These are phyloP conservation scores for Cercospora beticola DNA, from an alignment of 2,329 filamentous ascomycete genomes.

Conservation along the genomic window DNA sequence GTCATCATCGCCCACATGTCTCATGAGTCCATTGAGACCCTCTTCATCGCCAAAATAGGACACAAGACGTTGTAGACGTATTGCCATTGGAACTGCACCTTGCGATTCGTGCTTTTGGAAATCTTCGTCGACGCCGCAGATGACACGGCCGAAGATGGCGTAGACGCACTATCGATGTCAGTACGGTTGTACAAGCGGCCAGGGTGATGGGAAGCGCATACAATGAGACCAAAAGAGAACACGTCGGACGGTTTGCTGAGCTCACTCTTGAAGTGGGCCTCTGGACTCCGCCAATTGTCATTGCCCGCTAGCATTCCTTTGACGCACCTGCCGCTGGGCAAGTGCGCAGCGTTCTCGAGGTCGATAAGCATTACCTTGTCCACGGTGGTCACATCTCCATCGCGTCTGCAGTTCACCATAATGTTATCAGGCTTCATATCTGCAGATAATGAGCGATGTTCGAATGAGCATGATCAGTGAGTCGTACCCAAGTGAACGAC, in stretches of 20 bases:
- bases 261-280: slow-evolving; percentile 32
- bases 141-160: slow-evolving; percentile 28
- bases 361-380: slow-evolving; percentile 33
- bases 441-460: slow-evolving; percentile 3
- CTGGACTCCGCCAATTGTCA: slow-evolving; percentile 38
- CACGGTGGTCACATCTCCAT: slow-evolving; percentile 21
- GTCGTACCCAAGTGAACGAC: background rate
- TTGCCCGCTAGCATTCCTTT: slow-evolving; percentile 36
- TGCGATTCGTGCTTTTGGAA: slow-evolving; percentile 25
- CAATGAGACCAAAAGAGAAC: slow-evolving; percentile 35
- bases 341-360: slow-evolving; percentile 39
- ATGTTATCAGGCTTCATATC: slow-evolving; percentile 38
- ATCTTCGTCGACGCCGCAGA: slow-evolving; percentile 34
- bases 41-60: slow-evolving; percentile 36
- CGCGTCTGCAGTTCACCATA: slow-evolving; percentile 27
- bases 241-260: slow-evolving; percentile 36
- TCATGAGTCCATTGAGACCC: slow-evolving; percentile 35
- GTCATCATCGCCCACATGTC: slow-evolving; percentile 38
- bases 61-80: slow-evolving; percentile 35
- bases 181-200: background rate
- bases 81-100: slow-evolving; percentile 30
- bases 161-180: slow-evolving; percentile 12
- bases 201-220: background rate
- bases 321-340: slow-evolving; percentile 35
- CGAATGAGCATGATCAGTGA: background rate